Evolutionary conservation across 768 basidiomycete genomes (phyloP).

Genomic region (Grammothele lineata): DNA sequence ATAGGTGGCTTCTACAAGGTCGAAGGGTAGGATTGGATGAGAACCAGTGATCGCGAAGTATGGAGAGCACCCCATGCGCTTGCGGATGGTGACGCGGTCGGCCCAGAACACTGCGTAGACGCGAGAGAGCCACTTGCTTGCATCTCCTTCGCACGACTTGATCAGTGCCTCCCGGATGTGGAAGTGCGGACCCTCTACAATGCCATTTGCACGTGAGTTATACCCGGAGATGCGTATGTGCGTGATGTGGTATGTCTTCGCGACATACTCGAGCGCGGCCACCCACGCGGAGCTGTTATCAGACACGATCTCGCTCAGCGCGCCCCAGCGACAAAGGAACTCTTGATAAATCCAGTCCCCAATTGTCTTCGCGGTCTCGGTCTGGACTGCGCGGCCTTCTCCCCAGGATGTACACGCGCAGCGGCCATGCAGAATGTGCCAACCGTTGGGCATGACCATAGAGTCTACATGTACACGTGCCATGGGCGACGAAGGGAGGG

Average conservation of each 20-base stretch:
- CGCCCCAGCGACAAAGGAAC: conserved; percentile 36
- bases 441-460: conserved; percentile 34
- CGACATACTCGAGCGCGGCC: conserved; percentile 18
- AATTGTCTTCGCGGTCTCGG: conserved; percentile 25
- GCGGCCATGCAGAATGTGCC: conserved; percentile 33
- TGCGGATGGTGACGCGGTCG: conserved; percentile 28
- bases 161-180: conserved; percentile 31
- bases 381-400: conserved; percentile 13
- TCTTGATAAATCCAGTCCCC: conserved; percentile 33
- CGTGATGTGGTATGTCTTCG: conserved; percentile 25
- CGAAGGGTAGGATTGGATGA: conserved; percentile 18
- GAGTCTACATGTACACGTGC: conserved; percentile 36
- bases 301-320: conserved; percentile 32
- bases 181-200: conserved; percentile 28
- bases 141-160: conserved; percentile 27
- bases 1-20: conserved; percentile 19
- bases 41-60: conserved; percentile 16
- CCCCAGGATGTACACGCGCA: conserved; percentile 12
- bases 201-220: conserved; percentile 39
- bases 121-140: conserved; percentile 18
- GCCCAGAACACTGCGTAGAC: conserved; percentile 32
- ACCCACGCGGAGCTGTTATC: conserved; percentile 36
- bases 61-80: conserved; percentile 29
- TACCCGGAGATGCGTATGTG: conserved; percentile 39
- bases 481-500: conserved; percentile 23